These are phyloP conservation scores for Blastomyces percursus DNA, from an alignment of 2,329 filamentous ascomycete species.

Conservation along the genomic window DNA sequence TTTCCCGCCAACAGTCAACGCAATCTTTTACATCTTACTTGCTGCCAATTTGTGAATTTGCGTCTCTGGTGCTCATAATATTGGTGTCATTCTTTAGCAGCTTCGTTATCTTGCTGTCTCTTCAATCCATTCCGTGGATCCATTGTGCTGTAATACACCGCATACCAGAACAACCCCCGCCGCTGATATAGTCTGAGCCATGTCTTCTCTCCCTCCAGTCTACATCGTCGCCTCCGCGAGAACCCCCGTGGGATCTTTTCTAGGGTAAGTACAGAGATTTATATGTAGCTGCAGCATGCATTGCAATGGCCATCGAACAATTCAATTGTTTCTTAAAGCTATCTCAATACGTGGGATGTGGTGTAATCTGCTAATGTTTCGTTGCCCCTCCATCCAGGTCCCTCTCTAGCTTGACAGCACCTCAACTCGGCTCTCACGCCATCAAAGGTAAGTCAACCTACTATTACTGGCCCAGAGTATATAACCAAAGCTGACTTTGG, in stretches of 20 bases:
- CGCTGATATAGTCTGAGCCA: constrained; percentile 11
- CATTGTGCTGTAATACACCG: background rate
- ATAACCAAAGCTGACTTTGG: constrained; percentile 2
- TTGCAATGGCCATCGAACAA: background rate
- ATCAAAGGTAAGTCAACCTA: constrained; percentile 62
- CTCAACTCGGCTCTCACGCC: constrained; percentile 76
- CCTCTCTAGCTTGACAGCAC: constrained; percentile 74
- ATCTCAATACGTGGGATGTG: background rate
- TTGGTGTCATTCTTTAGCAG: background rate
- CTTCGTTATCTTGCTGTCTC: background rate
- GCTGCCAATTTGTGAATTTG: background rate
- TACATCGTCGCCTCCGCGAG: constrained; percentile 91
- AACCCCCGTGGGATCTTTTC: constrained; percentile 88
- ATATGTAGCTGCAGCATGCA: constrained; percentile 2
- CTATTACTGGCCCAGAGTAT: background rate
- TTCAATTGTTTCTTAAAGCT: background rate
- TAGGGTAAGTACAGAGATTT: constrained; percentile 55
- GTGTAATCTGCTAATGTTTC: constrained; percentile 4
- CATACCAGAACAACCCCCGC: background rate
- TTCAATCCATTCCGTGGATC: background rate
- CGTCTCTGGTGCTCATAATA: no score
- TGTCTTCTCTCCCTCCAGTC: constrained; percentile 63
- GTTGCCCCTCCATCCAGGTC: constrained; percentile 47
- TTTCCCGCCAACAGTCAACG: no score
- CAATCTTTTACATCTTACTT: background rate